Percentiles rank a stretch among this genome's conserved stretches.
Evolutionary conservation across 1,284 basidiomycete species (phyloP).

Genomic region (Rhodotorula sp.): DNA sequence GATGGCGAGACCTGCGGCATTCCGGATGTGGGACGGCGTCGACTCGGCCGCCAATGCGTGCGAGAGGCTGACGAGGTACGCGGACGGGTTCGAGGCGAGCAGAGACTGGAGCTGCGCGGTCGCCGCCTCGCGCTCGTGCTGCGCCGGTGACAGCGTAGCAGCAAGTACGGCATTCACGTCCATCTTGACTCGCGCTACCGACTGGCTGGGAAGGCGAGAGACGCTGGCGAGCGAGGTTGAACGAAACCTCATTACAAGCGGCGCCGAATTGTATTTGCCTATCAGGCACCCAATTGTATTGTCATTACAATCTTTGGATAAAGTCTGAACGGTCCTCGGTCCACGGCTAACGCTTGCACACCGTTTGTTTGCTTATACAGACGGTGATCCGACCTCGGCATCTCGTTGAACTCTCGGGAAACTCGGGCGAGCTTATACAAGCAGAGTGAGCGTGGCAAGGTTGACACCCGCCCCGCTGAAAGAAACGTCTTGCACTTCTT

Average conservation of each 20-base stretch:
- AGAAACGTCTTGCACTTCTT: neutral
- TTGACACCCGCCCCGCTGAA: no score
- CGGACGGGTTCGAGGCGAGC: slow-evolving; percentile 79
- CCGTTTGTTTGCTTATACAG: no score
- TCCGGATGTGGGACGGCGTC: slow-evolving; percentile 73
- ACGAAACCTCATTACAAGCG: neutral
- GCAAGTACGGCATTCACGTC: slow-evolving; percentile 59
- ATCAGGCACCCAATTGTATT: neutral
- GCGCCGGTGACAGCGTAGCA: slow-evolving; percentile 74
- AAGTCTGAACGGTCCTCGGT: neutral
- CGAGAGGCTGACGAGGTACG: slow-evolving; percentile 84
- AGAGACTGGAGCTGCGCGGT: slow-evolving; percentile 81
- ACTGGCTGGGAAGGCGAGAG: neutral
- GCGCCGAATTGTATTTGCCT: neutral
- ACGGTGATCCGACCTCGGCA: no score
- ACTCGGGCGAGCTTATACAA: no score
- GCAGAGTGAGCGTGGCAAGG: no score
- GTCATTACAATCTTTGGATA: neutral
- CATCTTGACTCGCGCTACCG: slow-evolving; percentile 57
- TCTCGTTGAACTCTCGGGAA: no score
- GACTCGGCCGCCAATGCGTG: slow-evolving; percentile 73
- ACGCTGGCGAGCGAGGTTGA: neutral
- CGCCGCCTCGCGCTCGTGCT: slow-evolving; percentile 80
- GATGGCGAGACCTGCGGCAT: slow-evolving; percentile 91
- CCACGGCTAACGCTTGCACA: no score